Evolutionary conservation across 78 protist species (phyloP).

Genomic region (Dictyostelium intermedium): DNA sequence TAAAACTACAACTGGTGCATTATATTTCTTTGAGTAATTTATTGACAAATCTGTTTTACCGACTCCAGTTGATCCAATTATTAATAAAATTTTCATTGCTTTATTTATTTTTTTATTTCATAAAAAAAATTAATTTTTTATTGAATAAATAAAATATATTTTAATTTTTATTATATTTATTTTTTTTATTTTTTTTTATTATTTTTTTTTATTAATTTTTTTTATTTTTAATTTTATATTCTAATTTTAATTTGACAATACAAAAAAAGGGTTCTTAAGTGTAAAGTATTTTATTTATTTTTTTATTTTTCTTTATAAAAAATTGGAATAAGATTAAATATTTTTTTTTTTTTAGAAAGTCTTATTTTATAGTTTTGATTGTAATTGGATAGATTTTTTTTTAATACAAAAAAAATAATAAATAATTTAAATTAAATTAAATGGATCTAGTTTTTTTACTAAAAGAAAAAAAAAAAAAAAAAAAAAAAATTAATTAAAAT

Average conservation of each 20-base stretch:
- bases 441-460: not conserved
- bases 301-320: not conserved
- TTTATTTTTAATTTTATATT: not conserved
- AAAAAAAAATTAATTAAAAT: not conserved
- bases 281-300: not conserved
- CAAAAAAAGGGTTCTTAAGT: no score
- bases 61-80: not conserved
- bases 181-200: not conserved
- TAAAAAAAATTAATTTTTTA: no score
- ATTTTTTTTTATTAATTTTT: not conserved
- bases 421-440: not conserved
- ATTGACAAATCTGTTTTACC: slow-evolving; percentile 1
- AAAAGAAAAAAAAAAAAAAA: not conserved
- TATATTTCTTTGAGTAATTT: not conserved
- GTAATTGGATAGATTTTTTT: not conserved
- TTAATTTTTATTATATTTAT: not conserved
- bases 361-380: not conserved
- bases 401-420: not conserved
- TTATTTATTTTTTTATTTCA: not conserved
- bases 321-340: not conserved
- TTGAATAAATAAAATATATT: no score
- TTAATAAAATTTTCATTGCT: not conserved
- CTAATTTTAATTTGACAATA: not conserved
- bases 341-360: not conserved
- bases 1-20: not conserved